These are phyloP conservation scores for Albifimbria verrucaria DNA, from an alignment of 2,329 filamentous ascomycete species.

Conservation along the genomic window DNA sequence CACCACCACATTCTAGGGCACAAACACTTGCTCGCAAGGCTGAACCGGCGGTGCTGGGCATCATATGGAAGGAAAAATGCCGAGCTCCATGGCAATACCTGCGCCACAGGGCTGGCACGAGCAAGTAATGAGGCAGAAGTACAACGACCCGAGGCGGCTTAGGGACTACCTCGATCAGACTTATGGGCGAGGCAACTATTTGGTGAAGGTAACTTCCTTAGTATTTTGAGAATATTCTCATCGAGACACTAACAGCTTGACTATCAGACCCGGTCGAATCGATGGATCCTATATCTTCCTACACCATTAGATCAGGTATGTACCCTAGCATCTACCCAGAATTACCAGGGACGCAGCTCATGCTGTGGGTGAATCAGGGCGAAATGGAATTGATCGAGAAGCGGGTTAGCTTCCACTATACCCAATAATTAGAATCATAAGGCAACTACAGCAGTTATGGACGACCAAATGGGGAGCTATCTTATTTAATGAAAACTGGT, in stretches of 20 bases:
- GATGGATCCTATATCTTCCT: not conserved
- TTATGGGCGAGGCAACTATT: not conserved
- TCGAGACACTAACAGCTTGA: not conserved
- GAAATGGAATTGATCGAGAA: not conserved
- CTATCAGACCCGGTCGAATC: not conserved
- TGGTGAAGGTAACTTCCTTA: no score
- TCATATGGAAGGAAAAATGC: not conserved
- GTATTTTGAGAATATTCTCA: not conserved
- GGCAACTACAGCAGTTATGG: no score
- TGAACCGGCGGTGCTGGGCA: no score
- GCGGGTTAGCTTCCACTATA: not conserved
- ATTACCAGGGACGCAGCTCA: not conserved
- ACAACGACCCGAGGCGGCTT: not conserved
- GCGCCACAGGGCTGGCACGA: not conserved
- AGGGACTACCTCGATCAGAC: not conserved
- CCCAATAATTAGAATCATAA: not conserved
- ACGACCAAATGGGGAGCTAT: no score
- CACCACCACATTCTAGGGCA: no score
- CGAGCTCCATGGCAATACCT: not conserved
- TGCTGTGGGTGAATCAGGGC: not conserved
- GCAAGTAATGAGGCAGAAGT: constrained; percentile 1
- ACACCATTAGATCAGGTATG: not conserved
- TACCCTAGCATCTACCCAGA: not conserved
- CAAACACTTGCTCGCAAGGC: no score
- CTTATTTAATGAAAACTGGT: no score